Percentiles rank a stretch among this genome's conserved stretches.
Conservation (phyloP, 1,284 basidiomycete species). For the Apiotrichum akiyoshidainum region DNA sequence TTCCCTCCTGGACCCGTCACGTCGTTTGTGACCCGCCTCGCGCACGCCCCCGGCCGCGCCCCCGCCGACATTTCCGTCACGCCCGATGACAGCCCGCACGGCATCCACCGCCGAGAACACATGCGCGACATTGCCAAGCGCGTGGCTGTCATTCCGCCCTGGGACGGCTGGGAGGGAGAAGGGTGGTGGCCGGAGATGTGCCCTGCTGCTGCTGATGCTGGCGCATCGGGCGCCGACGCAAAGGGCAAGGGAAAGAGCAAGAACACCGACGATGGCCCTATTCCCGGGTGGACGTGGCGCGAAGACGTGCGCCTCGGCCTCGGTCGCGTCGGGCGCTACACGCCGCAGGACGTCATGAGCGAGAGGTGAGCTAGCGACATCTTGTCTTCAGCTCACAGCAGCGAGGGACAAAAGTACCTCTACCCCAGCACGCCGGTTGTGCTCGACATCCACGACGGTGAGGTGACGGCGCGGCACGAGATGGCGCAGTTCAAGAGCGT, state of each 20-base stretch:
- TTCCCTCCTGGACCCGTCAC: constrained; percentile 30
- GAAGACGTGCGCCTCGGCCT: constrained; percentile 37
- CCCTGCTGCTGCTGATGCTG: not conserved
- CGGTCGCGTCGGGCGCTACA: constrained; percentile 29
- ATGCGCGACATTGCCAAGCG: constrained; percentile 8
- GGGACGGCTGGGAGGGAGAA: constrained; percentile 47
- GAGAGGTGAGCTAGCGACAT: not conserved
- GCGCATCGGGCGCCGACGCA: not conserved
- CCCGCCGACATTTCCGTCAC: not conserved
- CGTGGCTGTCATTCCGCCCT: constrained; percentile 23
- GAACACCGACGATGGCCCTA: constrained; percentile 6
- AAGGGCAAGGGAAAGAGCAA: constrained; percentile 34
- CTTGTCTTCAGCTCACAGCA: constrained; percentile 12
- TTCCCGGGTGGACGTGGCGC: constrained; percentile 30
- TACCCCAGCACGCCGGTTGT: constrained; percentile 8
- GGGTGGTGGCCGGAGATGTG: constrained; percentile 48
- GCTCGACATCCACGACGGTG: constrained; percentile 21
- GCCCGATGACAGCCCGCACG: not conserved
- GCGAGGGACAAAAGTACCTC: constrained; percentile 31
- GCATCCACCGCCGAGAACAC: constrained; percentile 1
- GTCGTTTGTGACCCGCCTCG: constrained; percentile 33
- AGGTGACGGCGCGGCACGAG: constrained; percentile 10
- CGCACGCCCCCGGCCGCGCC: constrained; percentile 8
- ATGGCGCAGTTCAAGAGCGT: constrained; percentile 22
- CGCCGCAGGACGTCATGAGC: not conserved